Evolutionary conservation across 2,329 filamentous ascomycete genomes (phyloP), one percentile per base, ranked within the genome.

Genomic region (Westerdykella aurantiaca): DNA sequence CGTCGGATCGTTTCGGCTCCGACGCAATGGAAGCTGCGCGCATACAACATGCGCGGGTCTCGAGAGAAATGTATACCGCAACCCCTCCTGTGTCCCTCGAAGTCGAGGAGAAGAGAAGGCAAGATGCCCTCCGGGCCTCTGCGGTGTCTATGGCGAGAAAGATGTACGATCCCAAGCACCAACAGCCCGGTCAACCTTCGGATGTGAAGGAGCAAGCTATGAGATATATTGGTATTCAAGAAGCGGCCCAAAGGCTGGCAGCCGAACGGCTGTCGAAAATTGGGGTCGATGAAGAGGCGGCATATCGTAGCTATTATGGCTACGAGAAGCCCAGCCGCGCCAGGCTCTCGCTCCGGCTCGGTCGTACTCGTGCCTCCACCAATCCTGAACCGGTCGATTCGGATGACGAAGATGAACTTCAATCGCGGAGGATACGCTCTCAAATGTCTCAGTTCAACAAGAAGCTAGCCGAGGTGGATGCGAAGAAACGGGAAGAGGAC

Each of bases 111-210:
- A 78, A 82, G 63, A 82, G 79, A 48, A 80, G 79, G 45, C 79
- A 83, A 37, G 85, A 88, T 52, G 81, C 82, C 4, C 72, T 95
- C 2, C 85, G 84, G 50, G 87, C 88, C 23, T 91, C 88, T 16
- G 88, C 90, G 2, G 73, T 95, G 3, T 87, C 86, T 10, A 95
- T 96, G 88, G 89, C 90, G 6, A 86, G 84, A 67, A 81, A 85
- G 54, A 91, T 95, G 82, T 95, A 89, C 61, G 79, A 74, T 10
- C 80, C 87, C 49, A 79, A 77, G 48, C 76, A 76, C 47, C 72
- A 78, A 1, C 56, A 55, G 31, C 39, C 58, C 17, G 48, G 68
- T 72, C 57, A 63, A 38, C 63, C 63, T 16, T 58, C 56, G 5
- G 75, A 79, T 44, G 70, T 81, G 6, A 78, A 77, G 56, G 72